phyloP scores from a whole-genome alignment of 768 basidiomycete species.

The Podaxis carcinomalis region DNA sequence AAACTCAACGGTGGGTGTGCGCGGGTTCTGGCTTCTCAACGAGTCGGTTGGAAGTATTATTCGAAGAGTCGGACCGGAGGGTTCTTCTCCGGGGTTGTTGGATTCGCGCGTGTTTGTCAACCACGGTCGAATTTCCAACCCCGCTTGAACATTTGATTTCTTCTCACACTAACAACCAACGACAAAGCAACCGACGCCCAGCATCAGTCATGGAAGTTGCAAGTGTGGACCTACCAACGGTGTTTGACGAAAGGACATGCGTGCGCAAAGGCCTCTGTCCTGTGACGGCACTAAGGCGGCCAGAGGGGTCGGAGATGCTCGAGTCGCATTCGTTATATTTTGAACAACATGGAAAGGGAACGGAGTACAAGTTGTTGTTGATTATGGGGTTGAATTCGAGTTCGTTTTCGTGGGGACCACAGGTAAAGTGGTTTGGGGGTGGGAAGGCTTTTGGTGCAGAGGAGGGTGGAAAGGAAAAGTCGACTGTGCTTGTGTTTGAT shows the following conservation, averaged over 20 bases:
- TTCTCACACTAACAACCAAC: neutral
- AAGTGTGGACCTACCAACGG: slow-evolving; percentile 27
- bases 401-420: slow-evolving; percentile 58
- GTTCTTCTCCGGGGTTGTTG: too few species aligned
- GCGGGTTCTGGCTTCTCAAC: too few species aligned
- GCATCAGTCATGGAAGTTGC: neutral
- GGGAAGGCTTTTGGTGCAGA: slow-evolving; percentile 19
- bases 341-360: slow-evolving; percentile 64
- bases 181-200: neutral
- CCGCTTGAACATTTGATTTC: neutral
- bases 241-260: slow-evolving; percentile 60
- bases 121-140: too few species aligned
- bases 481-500: slow-evolving; percentile 72
- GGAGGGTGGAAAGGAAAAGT: slow-evolving; percentile 29
- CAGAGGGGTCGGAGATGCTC: slow-evolving; percentile 39
- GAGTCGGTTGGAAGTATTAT: too few species aligned
- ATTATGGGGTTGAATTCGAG: slow-evolving; percentile 76
- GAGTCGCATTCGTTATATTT: slow-evolving; percentile 77
- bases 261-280: slow-evolving; percentile 74
- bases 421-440: slow-evolving; percentile 59
- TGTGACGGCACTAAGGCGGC: slow-evolving; percentile 46
- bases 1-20: too few species aligned
- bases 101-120: too few species aligned
- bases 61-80: too few species aligned
- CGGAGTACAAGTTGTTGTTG: slow-evolving; percentile 57